Conservation (phyloP, 345 rosid species). For the Cardamine chenopodiifolia region DNA sequence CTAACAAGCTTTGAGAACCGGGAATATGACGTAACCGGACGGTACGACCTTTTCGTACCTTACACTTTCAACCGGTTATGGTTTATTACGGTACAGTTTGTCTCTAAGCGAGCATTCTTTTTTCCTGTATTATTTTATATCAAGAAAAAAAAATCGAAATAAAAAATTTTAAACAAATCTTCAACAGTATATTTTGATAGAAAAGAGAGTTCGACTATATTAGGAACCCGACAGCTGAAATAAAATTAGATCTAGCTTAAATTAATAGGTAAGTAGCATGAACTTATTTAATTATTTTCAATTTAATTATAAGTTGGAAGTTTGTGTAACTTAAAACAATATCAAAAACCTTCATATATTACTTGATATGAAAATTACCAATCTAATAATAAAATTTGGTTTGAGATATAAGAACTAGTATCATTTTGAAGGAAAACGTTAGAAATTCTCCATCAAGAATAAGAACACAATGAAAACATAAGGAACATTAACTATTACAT, state of each 20-base stretch:
- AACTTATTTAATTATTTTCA: no score
- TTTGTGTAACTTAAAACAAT: no score
- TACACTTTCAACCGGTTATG: background rate
- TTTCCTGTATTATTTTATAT: background rate
- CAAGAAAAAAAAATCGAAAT: background rate
- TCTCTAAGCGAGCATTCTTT: background rate
- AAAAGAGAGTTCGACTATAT: background rate
- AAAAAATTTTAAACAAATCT: background rate
- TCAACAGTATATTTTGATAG: background rate
- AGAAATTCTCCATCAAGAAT: background rate
- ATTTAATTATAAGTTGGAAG: no score
- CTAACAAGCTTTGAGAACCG: conserved; percentile 22
- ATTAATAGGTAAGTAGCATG: no score
- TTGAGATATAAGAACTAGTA: no score
- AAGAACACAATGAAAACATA: no score
- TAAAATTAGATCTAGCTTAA: no score
- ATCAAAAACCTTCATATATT: no score
- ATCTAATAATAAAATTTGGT: no score
- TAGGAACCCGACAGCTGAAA: no score
- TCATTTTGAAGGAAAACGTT: no score
- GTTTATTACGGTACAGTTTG: conserved; percentile 8
- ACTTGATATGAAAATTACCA: no score
- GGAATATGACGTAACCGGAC: conserved; percentile 17
- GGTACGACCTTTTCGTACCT: background rate
- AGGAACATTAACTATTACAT: background rate